Conservation (phyloP, 176 grass and related monocot genomes). For the Melocanna baccifera region DNA sequence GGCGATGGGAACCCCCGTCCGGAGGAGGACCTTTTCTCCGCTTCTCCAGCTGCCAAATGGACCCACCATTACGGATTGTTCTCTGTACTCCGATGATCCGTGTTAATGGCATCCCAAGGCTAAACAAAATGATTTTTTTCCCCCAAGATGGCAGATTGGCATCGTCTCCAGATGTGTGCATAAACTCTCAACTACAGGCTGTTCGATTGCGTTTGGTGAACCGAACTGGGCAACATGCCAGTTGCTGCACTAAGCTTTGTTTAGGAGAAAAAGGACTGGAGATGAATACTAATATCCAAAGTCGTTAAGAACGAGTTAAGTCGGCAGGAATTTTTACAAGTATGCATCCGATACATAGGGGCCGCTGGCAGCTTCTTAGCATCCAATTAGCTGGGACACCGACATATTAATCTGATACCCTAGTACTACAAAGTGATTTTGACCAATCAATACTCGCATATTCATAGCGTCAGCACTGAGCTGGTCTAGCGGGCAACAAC, state of each 20-base stretch:
- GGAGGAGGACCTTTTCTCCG: not conserved
- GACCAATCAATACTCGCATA: not conserved
- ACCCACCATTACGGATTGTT: not conserved
- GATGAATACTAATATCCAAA: not conserved
- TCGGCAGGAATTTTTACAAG: not conserved
- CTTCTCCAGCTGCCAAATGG: constrained; percentile 29
- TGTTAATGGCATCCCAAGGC: not conserved
- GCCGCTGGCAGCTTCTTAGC: constrained; percentile 1
- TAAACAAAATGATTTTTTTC: not conserved
- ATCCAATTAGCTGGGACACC: constrained; percentile 5
- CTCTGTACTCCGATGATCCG: not conserved
- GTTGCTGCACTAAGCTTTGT: constrained; percentile 1
- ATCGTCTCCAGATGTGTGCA: constrained; percentile 1
- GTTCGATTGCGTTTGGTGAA: constrained; percentile 24
- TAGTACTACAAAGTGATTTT: not conserved
- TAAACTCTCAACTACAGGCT: not conserved
- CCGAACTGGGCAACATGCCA: not conserved
- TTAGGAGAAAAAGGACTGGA: not conserved
- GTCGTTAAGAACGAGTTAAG: not conserved
- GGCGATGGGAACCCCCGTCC: not conserved
- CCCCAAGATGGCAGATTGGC: not conserved
- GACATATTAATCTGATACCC: not conserved
- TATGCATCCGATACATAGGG: not conserved
- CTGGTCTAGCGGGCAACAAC: constrained; percentile 17
- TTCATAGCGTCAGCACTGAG: not conserved